Conservation (phyloP, 805 yeast genomes). For the Citeromyces nyonsensis region DNA sequence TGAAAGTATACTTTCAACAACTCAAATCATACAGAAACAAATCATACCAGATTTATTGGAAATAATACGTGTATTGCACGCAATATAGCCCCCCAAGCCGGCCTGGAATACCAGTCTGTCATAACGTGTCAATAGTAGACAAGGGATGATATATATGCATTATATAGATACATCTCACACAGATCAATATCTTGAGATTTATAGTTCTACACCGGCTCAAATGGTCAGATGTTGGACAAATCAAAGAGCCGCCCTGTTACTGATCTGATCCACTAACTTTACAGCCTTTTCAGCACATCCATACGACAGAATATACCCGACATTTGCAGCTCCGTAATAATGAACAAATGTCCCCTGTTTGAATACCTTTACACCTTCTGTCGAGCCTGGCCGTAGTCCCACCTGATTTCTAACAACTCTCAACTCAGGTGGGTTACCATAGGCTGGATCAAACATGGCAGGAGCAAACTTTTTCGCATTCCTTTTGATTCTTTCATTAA, state of each 20-base stretch:
- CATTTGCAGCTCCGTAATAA: slow-evolving; percentile 61
- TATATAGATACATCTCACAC: too few relatives aligned
- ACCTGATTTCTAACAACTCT: slow-evolving; percentile 36
- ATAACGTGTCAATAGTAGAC: too few relatives aligned
- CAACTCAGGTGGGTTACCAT: slow-evolving; percentile 17
- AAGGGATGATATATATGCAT: too few relatives aligned
- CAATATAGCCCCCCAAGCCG: too few relatives aligned
- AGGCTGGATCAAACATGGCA: slow-evolving; percentile 15
- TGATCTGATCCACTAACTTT: slow-evolving; percentile 13
- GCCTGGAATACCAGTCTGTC: too few relatives aligned
- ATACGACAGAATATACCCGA: slow-evolving; percentile 45
- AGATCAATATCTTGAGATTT: too few relatives aligned
- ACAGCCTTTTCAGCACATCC: slow-evolving; percentile 16
- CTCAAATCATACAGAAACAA: too few relatives aligned
- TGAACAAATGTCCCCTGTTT: slow-evolving; percentile 29
- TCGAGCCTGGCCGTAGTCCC: slow-evolving; percentile 55
- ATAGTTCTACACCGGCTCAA: too few relatives aligned
- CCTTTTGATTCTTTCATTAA: slow-evolving; percentile 28
- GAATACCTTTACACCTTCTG: slow-evolving; percentile 42
- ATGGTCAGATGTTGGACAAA: too few relatives aligned
- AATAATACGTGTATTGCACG: too few relatives aligned
- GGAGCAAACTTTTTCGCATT: slow-evolving; percentile 27
- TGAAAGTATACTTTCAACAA: too few relatives aligned
- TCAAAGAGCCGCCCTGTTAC: slow-evolving; percentile 2
- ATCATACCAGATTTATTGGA: too few relatives aligned